These are phyloP conservation scores for Aspergillaceae sp. DNA, from an alignment of 2,329 filamentous ascomycete genomes.

Conservation along the genomic window DNA sequence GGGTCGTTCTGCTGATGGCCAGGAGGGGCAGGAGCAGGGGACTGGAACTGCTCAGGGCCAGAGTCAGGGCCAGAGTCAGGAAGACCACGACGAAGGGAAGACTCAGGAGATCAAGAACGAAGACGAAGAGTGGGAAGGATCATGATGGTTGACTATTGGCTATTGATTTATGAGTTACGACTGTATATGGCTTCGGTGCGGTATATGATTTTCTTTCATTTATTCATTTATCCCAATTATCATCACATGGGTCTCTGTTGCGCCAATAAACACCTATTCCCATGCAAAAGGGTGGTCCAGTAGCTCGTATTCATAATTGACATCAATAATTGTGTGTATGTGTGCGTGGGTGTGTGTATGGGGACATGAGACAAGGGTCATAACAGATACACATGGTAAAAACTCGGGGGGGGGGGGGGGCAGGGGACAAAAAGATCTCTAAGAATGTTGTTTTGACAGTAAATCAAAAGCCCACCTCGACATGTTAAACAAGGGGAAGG, in stretches of 20 bases:
- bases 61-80: background rate
- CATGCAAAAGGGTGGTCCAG: slow-evolving; percentile 26
- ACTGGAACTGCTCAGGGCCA: background rate
- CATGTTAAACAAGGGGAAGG: no score
- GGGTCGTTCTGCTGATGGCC: slow-evolving; percentile 54
- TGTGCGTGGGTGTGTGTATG: slow-evolving; percentile 1
- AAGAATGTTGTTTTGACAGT: slow-evolving; percentile 3
- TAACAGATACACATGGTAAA: slow-evolving; percentile 1
- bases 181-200: no score
- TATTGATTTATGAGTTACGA: no score
- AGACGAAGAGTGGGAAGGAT: background rate
- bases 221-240: background rate
- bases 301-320: slow-evolving; percentile 23
- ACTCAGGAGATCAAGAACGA: background rate
- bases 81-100: background rate
- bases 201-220: background rate
- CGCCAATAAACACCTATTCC: slow-evolving; percentile 30
- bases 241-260: slow-evolving; percentile 11
- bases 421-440: slow-evolving; percentile 12
- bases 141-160: background rate
- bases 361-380: slow-evolving; percentile 5
- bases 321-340: slow-evolving; percentile 11
- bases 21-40: slow-evolving; percentile 18
- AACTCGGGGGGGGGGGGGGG: slow-evolving; percentile 7
- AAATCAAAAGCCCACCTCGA: no score